Base-by-base conservation (phyloP, 306 rosid species). In the Geum urbanum region DNA sequence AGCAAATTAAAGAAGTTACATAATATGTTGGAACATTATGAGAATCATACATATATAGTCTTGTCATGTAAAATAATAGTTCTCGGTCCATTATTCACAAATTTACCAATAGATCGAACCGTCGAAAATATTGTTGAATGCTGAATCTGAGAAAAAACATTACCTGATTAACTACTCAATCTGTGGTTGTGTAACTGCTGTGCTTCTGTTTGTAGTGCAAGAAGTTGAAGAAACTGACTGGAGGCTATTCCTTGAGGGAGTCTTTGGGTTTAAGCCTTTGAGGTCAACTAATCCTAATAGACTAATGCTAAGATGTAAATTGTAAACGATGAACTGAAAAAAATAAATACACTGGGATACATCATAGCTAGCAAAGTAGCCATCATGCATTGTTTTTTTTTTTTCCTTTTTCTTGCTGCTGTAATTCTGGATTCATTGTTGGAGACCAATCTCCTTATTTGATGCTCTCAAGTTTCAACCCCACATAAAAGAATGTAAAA, bases 171-270 rank as follows among this genome's bases (percentile, higher is more conserved):
- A 27, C 32, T 27, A 27, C 32, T 27, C 32, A 27, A 27, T 27
- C 32, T 18, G 4, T 24, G 24, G 32, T 27, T 45, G 49, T 27
- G 32, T 27, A 27, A 27, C 8, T 6, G 27, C 11, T 43, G 40
- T 45, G 63, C 22, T 69, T 69, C 63, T 69, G 60, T 67, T 18
- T 18, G 50, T 69, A 32, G 43, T 43, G 41, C 18, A 27, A 43
- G 8, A 12, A 8, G 39, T 52, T 9, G 71, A 74, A 66, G 66
- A 44, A 74, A 32, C 41, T 54, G 64, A 37, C 32, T 27, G 32
- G 32, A 27, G 32, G 32, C 32, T 1, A 22, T 52, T 41, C 54
- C 2, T 19, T 22, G 0, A 55, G 54, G 15, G 39, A 19, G 27
- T 45, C n/a, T 49, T 41, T 7, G 12, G 24, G n/a, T 56, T 43